phyloP scores from a whole-genome alignment of 2,329 filamentous ascomycete genomes.

The Xenoacremonium recifei region DNA sequence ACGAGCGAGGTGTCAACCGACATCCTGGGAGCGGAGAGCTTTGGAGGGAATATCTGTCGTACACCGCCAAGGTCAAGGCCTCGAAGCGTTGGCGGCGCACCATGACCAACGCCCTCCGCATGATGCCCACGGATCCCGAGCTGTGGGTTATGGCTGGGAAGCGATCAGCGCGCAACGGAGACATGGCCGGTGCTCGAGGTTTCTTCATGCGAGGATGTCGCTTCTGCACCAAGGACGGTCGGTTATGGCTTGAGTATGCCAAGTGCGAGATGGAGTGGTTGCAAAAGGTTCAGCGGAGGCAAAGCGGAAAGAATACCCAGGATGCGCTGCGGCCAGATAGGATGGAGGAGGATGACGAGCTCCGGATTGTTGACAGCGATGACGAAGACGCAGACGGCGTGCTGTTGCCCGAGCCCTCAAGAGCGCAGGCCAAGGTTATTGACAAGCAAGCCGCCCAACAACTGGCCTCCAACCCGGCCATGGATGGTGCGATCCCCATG shows the following conservation, averaged over 20 bases:
- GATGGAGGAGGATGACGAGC: conserved; percentile 48
- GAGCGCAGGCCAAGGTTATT: conserved; percentile 42
- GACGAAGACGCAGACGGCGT: conserved; percentile 43
- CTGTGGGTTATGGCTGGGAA: conserved; percentile 87
- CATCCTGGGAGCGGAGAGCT: conserved; percentile 79
- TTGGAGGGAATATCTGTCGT: conserved; percentile 90
- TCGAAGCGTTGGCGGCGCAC: conserved; percentile 64
- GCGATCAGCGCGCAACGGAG: conserved; percentile 73
- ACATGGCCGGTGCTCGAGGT: conserved; percentile 81
- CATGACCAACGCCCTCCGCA: conserved; percentile 68
- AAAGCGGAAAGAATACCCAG: conserved; percentile 52
- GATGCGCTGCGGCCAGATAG: conserved; percentile 45
- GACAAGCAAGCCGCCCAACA: conserved; percentile 44
- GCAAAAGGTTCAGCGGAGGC: conserved; percentile 73
- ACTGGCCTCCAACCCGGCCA: conserved; percentile 74
- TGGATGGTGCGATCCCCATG: conserved; percentile 89
- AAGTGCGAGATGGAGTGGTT: conserved; percentile 92
- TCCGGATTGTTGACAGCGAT: conserved; percentile 43
- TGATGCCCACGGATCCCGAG: conserved; percentile 80
- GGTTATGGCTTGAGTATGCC: conserved; percentile 86
- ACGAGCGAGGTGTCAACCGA: conserved; percentile 80
- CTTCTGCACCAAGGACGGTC: conserved; percentile 75
- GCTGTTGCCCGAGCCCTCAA: conserved; percentile 45
- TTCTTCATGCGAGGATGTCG: conserved; percentile 87
- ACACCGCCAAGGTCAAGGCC: conserved; percentile 67